A percentile compares a stretch with the other conserved stretches of the same genome.
Evolutionary conservation across 2,329 filamentous ascomycete genomes (phyloP).

Genomic region (Neofusicoccum sp.): DNA sequence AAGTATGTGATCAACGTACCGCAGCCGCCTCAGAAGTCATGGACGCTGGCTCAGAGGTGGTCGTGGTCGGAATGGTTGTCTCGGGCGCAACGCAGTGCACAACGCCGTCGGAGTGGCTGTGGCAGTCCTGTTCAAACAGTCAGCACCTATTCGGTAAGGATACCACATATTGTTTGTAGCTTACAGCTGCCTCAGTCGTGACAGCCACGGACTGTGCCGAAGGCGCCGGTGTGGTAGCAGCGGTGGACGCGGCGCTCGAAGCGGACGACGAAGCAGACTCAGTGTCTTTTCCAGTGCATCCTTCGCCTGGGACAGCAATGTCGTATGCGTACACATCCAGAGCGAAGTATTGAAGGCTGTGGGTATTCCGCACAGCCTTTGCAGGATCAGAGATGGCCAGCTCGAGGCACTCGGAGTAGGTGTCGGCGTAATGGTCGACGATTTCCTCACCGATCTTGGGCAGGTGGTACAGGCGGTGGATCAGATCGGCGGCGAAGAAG

Average conservation of each 20-base stretch:
- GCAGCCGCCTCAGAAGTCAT: background rate
- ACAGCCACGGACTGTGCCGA: background rate
- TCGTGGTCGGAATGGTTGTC: background rate
- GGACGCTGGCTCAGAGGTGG: background rate
- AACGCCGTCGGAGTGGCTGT: slow-evolving; percentile 11
- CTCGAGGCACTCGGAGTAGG: slow-evolving; percentile 55
- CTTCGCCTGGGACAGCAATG: slow-evolving; percentile 61
- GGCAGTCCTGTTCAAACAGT: too few species aligned
- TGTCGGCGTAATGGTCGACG: slow-evolving; percentile 63
- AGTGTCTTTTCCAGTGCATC: slow-evolving; percentile 53
- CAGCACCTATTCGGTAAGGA: too few species aligned
- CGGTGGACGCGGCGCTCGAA: slow-evolving; percentile 20
- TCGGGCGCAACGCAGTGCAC: slow-evolving; percentile 12
- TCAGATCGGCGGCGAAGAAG: slow-evolving; percentile 65
- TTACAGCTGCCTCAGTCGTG: background rate
- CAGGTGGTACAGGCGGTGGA: slow-evolving; percentile 66
- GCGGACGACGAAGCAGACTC: slow-evolving; percentile 19
- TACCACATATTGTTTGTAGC: background rate
- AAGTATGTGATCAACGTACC: background rate
- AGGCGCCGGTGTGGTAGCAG: background rate
- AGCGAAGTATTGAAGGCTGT: slow-evolving; percentile 67
- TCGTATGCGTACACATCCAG: slow-evolving; percentile 66
- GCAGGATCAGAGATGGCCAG: slow-evolving; percentile 53
- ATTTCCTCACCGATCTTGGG: slow-evolving; percentile 58
- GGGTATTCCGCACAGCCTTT: slow-evolving; percentile 56